Conservation (phyloP, 2,329 filamentous ascomycete genomes). For the Xylariaceae sp. region DNA sequence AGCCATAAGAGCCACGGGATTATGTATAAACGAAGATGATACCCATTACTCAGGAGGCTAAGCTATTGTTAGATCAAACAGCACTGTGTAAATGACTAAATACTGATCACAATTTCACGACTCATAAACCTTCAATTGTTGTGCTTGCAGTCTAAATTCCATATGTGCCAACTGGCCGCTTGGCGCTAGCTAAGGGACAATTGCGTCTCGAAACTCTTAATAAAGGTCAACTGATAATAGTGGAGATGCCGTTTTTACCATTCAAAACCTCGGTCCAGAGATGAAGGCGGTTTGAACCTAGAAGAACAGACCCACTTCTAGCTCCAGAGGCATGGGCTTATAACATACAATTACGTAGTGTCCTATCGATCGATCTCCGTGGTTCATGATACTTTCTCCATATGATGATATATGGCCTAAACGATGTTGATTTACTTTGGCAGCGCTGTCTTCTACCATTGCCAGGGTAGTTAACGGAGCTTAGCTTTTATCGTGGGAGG, state of each 20-base stretch:
- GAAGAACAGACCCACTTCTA: slow-evolving; percentile 21
- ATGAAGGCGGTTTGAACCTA: slow-evolving; percentile 1
- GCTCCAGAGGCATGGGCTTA: neutral
- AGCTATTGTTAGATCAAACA: slow-evolving; percentile 9
- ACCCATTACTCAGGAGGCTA: slow-evolving; percentile 13
- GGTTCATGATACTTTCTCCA: neutral
- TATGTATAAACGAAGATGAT: slow-evolving; percentile 15
- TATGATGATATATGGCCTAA: no score
- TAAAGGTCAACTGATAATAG: no score
- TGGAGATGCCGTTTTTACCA: neutral
- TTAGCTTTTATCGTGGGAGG: no score
- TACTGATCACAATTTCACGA: neutral
- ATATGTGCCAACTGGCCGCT: no score
- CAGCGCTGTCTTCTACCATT: no score
- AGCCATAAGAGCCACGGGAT: neutral
- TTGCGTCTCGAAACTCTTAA: no score
- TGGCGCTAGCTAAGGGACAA: no score
- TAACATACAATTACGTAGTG: slow-evolving; percentile 2
- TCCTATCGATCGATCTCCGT: neutral
- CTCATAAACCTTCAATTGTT: no score
- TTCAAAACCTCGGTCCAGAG: slow-evolving; percentile 2
- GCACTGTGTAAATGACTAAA: neutral
- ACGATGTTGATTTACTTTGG: no score
- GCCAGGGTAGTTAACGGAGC: no score
- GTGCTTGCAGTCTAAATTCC: no score